Conservation (phyloP, 768 basidiomycete genomes). For the Tricholoma bakamatsutake region DNA sequence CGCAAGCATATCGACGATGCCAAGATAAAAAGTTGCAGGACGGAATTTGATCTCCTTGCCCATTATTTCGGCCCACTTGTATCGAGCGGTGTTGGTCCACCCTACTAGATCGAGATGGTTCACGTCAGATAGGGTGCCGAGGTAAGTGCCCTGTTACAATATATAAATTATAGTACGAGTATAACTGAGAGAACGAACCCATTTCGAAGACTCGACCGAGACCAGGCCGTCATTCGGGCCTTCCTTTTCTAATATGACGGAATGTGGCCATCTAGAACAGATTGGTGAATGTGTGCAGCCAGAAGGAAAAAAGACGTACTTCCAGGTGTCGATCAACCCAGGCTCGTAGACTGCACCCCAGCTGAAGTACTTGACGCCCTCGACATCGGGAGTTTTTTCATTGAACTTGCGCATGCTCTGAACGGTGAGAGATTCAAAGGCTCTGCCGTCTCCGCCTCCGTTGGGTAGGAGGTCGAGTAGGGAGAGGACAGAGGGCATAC, state of each 20-base stretch:
- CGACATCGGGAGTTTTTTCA: constrained; percentile 72
- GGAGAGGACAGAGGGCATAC: constrained; percentile 65
- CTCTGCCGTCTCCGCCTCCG: constrained; percentile 91
- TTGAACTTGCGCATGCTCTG: constrained; percentile 90
- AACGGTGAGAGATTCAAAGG: constrained; percentile 83
- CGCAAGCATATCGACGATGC: constrained; percentile 74
- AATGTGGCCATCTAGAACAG: constrained; percentile 56
- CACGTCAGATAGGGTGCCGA: constrained; percentile 86
- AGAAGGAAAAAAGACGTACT: constrained; percentile 28
- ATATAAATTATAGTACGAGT: not conserved
- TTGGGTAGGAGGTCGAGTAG: constrained; percentile 83
- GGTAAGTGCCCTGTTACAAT: constrained; percentile 69
- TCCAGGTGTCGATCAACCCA: constrained; percentile 88
- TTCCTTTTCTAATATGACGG: constrained; percentile 78
- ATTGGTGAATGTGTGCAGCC: constrained; percentile 3
- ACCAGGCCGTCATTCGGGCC: constrained; percentile 96
- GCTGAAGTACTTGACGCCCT: constrained; percentile 82
- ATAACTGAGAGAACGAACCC: constrained; percentile 37
- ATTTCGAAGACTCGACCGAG: constrained; percentile 78
- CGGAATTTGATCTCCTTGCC: constrained; percentile 90
- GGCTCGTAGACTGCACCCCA: constrained; percentile 94
- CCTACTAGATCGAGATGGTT: constrained; percentile 92
- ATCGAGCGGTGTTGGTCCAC: constrained; percentile 87
- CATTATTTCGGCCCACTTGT: constrained; percentile 84
- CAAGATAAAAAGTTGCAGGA: constrained; percentile 87